A percentile compares a stretch with the other conserved stretches of the same genome.
These are phyloP conservation scores for Epithele typhae DNA, from an alignment of 768 basidiomycete species.

Conservation along the genomic window DNA sequence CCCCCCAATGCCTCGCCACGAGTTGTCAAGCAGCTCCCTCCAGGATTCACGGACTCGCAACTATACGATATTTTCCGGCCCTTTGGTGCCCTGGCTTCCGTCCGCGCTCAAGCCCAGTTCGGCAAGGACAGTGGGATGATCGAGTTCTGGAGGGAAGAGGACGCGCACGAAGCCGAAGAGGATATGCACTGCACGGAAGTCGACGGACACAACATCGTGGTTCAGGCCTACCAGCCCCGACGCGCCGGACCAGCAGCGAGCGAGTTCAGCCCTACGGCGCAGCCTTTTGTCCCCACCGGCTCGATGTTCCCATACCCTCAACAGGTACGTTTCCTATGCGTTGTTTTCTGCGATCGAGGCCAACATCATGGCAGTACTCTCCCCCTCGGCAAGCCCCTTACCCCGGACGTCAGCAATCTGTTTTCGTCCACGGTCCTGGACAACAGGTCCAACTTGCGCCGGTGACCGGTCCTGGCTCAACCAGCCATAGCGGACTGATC, in stretches of 20 bases:
- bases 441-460: constrained; percentile 89
- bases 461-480: constrained; percentile 66
- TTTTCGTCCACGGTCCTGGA: constrained; percentile 82
- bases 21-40: constrained; percentile 80
- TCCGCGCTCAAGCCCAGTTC: constrained; percentile 67
- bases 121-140: constrained; percentile 75
- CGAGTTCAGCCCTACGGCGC: constrained; percentile 72
- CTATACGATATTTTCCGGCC: constrained; percentile 85
- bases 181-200: constrained; percentile 82
- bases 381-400: constrained; percentile 54
- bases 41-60: constrained; percentile 59
- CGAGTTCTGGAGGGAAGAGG: constrained; percentile 87
- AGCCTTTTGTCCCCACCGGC: constrained; percentile 71
- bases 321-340: constrained; percentile 47
- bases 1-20: constrained; percentile 75
- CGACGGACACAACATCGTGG: constrained; percentile 80
- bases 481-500: constrained; percentile 81
- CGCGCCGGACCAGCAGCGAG: constrained; percentile 45
- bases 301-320: constrained; percentile 62
- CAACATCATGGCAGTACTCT: constrained; percentile 46
- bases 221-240: constrained; percentile 72
- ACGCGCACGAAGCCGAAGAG: constrained; percentile 73
- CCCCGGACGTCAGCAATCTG: constrained; percentile 23
- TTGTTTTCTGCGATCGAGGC: no score
- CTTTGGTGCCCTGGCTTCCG: constrained; percentile 80